Conservation (phyloP, 164 flowering plant genomes). For the grape (Vitis vinifera) region DNA sequence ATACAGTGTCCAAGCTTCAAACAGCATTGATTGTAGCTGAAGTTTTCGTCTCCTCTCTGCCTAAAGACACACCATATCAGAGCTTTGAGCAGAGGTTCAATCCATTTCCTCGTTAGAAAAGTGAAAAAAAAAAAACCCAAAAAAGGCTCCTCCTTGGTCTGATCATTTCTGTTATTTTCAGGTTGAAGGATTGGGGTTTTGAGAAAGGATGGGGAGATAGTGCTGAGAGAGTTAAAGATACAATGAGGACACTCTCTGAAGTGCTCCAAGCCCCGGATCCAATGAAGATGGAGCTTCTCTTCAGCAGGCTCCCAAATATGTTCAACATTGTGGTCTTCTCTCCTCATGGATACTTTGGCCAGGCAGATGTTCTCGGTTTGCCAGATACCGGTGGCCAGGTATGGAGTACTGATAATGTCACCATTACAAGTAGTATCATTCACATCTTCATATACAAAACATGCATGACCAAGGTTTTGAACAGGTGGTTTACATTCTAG, state of each 20-base stretch:
- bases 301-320: slow-evolving; percentile 66
- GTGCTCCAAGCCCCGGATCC: slow-evolving; percentile 87
- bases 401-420: background rate
- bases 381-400: slow-evolving; percentile 99
- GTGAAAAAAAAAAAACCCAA: background rate
- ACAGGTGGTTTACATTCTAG: slow-evolving; percentile 93
- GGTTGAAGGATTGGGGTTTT: slow-evolving; percentile 82
- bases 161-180: slow-evolving; percentile 18
- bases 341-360: slow-evolving; percentile 93
- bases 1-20: slow-evolving; percentile 65
- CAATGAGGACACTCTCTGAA: slow-evolving; percentile 66
- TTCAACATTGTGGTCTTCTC: slow-evolving; percentile 89
- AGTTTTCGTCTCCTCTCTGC: slow-evolving; percentile 41
- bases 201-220: slow-evolving; percentile 96
- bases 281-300: slow-evolving; percentile 54
- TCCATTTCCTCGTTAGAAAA: background rate
- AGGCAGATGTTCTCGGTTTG: slow-evolving; percentile 87
- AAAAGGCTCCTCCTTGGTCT: background rate
- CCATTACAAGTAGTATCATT: background rate
- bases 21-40: slow-evolving; percentile 64
- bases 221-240: slow-evolving; percentile 72
- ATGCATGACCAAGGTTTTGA: background rate
- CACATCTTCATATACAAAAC: no score
- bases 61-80: slow-evolving; percentile 61
- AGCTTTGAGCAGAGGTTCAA: slow-evolving; percentile 64